Base-by-base conservation (phyloP, 2,329 filamentous ascomycete genomes). In the Dendrostoma leiphaemia region DNA sequence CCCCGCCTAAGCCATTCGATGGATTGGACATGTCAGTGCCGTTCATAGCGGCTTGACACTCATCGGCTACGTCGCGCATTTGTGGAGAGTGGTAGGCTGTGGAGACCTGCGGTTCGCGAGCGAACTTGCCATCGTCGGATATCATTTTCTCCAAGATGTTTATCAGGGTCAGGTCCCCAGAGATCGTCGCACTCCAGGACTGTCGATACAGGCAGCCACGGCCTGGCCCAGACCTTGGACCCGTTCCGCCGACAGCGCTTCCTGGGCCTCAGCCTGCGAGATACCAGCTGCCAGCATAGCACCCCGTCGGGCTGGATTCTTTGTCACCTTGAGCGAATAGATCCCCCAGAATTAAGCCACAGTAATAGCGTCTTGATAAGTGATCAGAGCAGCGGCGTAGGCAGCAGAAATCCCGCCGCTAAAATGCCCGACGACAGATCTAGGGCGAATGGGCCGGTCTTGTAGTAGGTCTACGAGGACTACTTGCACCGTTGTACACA, bases 21-120 rank as follows among this genome's bases (percentile, higher is more conserved):
- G 44, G 8, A 24, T 26, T 35, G 8, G 31, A 35, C 3, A 41
- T 13, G n/a, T 10, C 31, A n/a, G 32, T 10, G 2, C 13, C n/a
- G 3, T 58, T 52, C 34, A 61, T 47, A 13, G 49, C 24, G 17
- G 54, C 48, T 1, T 59, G 41, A 34, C 69, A 70, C 24, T 64
- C 61, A 0, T 62, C 52, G 5, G 60, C 62, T 6, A 69, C 61
- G 3, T 54, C 34, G 15, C 59, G 56, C 68, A 72, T 71, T 43
- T 70, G 67, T 12, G 62, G 62, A 4, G 67, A 70, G 38, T 64
- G 59, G 43, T 65, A 66, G 2, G 63, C 64, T 12, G 59, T 61
- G 13, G 59, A 52, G 3, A 64, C 60, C 4, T 57, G 56, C 2
- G 65, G 54, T 29, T 51, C 46, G 5, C 63, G 48, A 0, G 62